Evolutionary conservation across 192 early-diverging fungal genomes (phyloP).

Genomic region (Linnemannia elongata): DNA sequence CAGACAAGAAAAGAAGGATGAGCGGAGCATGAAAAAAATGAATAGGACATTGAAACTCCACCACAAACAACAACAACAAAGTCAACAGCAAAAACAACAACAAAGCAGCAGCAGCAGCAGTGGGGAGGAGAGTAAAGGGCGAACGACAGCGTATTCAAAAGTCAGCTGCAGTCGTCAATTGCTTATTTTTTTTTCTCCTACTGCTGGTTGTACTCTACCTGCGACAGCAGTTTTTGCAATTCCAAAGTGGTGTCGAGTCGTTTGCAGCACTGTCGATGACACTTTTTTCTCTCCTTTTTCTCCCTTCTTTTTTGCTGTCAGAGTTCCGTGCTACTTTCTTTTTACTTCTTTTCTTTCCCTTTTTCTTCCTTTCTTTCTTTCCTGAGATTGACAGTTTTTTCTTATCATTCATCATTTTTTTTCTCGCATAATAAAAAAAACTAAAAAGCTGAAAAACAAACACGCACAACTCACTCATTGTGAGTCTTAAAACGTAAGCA

Average conservation of each 20-base stretch:
- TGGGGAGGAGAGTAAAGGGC: not conserved
- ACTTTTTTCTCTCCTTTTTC: not conserved
- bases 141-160: not conserved
- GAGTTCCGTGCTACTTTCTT: not conserved
- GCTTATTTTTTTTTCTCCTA: conserved; percentile 1
- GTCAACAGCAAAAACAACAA: no score
- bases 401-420: conserved; percentile 3
- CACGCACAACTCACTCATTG: no score
- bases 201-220: not conserved
- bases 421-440: conserved; percentile 7
- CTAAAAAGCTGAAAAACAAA: not conserved
- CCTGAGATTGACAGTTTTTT: not conserved
- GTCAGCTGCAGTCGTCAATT: conserved; percentile 8
- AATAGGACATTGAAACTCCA: conserved; percentile 1
- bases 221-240: not conserved
- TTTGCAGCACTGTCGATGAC: not conserved
- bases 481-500: no score
- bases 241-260: not conserved
- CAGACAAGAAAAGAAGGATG: not conserved
- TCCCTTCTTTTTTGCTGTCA: not conserved
- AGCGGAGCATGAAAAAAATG: conserved; percentile 6
- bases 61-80: not conserved
- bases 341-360: not conserved
- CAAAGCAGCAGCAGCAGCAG: no score
- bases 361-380: not conserved